Conservation (phyloP, 805 yeast genomes). For the Yarrowia deformans region DNA sequence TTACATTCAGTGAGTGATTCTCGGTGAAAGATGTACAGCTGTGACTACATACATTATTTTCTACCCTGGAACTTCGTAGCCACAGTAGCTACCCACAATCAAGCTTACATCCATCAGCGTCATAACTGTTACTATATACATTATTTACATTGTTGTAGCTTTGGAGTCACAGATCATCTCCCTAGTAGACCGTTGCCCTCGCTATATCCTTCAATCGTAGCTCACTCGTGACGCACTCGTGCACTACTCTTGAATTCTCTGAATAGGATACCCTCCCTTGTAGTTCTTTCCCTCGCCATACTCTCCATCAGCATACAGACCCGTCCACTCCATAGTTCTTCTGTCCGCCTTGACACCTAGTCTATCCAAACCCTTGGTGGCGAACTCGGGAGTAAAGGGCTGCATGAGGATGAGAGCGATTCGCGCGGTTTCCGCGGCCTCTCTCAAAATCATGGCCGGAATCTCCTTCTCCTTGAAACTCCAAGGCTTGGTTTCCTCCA, state of each 20-base stretch:
- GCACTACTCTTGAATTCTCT: background rate
- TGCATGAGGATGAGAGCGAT: conserved; percentile 68
- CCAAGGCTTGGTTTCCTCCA: conserved; percentile 85
- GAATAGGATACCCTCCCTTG: conserved; percentile 60
- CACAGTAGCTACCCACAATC: no score
- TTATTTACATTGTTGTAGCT: no score
- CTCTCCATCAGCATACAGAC: conserved; percentile 62
- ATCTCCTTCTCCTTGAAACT: conserved; percentile 49
- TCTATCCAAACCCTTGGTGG: conserved; percentile 65
- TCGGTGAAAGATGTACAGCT: no score
- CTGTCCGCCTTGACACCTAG: conserved; percentile 59
- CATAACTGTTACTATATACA: no score
- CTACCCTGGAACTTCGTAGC: no score
- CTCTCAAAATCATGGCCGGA: conserved; percentile 65
- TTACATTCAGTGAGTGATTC: no score
- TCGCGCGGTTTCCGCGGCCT: conserved; percentile 75
- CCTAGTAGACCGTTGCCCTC: no score
- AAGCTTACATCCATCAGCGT: no score
- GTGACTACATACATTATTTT: no score
- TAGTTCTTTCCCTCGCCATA: conserved; percentile 69
- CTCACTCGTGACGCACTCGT: background rate
- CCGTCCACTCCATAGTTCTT: conserved; percentile 57
- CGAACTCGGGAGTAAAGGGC: conserved; percentile 75
- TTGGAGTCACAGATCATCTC: no score
- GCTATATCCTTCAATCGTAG: no score